A percentile compares a stretch with the other conserved stretches of the same genome.
Evolutionary conservation across 208 protist genomes (phyloP).

Genomic region (Trypanosoma cruzi): DNA sequence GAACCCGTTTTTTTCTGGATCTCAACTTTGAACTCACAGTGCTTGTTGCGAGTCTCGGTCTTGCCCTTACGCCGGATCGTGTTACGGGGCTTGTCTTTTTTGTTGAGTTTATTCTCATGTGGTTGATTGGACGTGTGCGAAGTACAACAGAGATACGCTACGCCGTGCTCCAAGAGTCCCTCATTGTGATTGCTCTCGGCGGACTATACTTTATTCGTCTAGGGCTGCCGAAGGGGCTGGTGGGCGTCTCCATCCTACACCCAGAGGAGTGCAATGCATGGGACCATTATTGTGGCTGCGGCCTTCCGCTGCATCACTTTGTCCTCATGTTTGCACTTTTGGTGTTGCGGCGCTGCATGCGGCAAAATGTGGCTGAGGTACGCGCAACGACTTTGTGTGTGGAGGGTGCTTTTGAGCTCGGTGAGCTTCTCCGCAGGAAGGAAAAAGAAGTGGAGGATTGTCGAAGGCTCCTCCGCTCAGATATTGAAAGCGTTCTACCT

Average conservation of each 20-base stretch:
- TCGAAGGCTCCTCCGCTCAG: constrained; percentile 5
- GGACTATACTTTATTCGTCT: constrained; percentile 24
- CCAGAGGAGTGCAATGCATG: constrained; percentile 15
- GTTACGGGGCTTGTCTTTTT: constrained; percentile 21
- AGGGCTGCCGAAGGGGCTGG: constrained; percentile 18
- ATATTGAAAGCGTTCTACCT: constrained; percentile 25
- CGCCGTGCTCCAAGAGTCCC: background rate
- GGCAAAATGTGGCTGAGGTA: background rate
- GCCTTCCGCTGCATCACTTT: constrained; percentile 17
- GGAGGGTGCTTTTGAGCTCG: constrained; percentile 15
- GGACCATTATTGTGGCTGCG: constrained; percentile 31
- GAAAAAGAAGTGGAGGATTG: constrained; percentile 15
- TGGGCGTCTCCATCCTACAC: constrained; percentile 8
- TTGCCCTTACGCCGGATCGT: constrained; percentile 20
- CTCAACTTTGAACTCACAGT: constrained; percentile 19
- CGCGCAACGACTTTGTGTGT: constrained; percentile 12
- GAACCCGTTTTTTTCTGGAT: constrained; percentile 17
- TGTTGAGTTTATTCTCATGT: constrained; percentile 13
- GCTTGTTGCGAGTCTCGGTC: constrained; percentile 17
- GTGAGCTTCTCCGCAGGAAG: constrained; percentile 11
- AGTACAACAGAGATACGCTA: constrained; percentile 6
- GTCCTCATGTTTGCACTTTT: constrained; percentile 18
- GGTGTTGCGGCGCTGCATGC: constrained; percentile 21
- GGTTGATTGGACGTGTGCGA: constrained; percentile 24
- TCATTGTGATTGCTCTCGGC: constrained; percentile 5